These are phyloP conservation scores for Phylloporus scabripes DNA, from an alignment of 768 basidiomycete species.

Conservation along the genomic window DNA sequence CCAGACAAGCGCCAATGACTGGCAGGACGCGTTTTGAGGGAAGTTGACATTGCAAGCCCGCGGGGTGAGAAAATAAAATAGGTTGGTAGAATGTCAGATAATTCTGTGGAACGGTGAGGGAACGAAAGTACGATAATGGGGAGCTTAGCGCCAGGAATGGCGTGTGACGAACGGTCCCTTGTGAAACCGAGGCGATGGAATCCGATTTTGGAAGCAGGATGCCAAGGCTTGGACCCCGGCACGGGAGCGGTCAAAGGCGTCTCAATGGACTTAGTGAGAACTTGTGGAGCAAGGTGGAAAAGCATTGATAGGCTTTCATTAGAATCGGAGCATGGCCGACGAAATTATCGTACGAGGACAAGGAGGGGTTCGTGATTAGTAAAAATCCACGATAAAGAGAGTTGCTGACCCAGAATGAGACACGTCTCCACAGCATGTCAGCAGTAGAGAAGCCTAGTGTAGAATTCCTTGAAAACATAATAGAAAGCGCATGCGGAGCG, in stretches of 20 bases:
- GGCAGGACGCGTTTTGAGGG: not conserved
- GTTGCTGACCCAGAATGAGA: slow-evolving; percentile 13
- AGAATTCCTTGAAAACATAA: slow-evolving; percentile 17
- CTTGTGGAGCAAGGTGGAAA: slow-evolving; percentile 12
- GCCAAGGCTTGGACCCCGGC: not conserved
- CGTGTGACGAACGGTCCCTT: slow-evolving; percentile 11
- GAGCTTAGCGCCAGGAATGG: slow-evolving; percentile 5
- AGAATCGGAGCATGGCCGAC: slow-evolving; percentile 9
- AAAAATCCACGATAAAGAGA: slow-evolving; percentile 21
- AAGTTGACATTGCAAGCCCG: slow-evolving; percentile 15
- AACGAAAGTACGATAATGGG: slow-evolving; percentile 7
- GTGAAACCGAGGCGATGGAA: slow-evolving; percentile 19
- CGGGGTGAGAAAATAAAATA: slow-evolving; percentile 7
- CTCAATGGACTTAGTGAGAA: slow-evolving; percentile 21
- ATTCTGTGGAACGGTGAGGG: slow-evolving; percentile 16
- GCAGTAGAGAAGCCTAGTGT: slow-evolving; percentile 7
- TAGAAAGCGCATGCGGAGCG: slow-evolving; percentile 18
- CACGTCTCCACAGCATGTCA: slow-evolving; percentile 7
- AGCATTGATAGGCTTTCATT: slow-evolving; percentile 5
- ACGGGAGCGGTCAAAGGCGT: not conserved
- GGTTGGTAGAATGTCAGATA: slow-evolving; percentile 5
- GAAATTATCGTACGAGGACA: slow-evolving; percentile 13
- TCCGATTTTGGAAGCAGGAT: slow-evolving; percentile 16
- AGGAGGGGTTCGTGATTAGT: slow-evolving; percentile 19
- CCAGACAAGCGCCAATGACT: not conserved